These are phyloP conservation scores for Penicillium canariense DNA, from an alignment of 495 filamentous ascomycete genomes.

Conservation along the genomic window DNA sequence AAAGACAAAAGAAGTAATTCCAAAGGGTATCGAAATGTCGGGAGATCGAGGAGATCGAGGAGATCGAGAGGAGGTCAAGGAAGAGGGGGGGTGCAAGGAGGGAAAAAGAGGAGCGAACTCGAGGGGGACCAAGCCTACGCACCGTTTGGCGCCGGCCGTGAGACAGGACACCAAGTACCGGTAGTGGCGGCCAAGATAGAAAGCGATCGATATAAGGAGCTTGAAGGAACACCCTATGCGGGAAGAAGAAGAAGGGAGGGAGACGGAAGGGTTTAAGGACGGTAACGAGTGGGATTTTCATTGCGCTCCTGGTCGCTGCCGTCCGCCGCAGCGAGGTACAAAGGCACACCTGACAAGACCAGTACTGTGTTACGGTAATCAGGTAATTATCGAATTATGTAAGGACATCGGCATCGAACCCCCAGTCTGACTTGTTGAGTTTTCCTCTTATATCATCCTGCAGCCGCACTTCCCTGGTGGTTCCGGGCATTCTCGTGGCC, in stretches of 20 bases:
- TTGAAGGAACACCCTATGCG: slow-evolving; percentile 30
- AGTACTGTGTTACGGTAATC: neutral
- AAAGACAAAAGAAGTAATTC: slow-evolving; percentile 20
- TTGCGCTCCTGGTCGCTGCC: slow-evolving; percentile 19
- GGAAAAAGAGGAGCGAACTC: slow-evolving; percentile 22
- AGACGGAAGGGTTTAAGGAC: slow-evolving; percentile 29
- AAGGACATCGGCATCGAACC: too few species aligned
- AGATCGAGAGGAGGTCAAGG: neutral
- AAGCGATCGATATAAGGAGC: slow-evolving; percentile 40
- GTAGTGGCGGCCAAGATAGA: slow-evolving; percentile 53
- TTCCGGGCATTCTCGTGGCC: too few species aligned
- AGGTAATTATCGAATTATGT: too few species aligned
- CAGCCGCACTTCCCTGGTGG: too few species aligned
- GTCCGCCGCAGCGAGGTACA: slow-evolving; percentile 17
- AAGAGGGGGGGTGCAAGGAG: slow-evolving; percentile 20
- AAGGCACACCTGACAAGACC: slow-evolving; percentile 2
- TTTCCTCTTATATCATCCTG: too few species aligned
- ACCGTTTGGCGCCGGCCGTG: slow-evolving; percentile 56
- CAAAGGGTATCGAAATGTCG: slow-evolving; percentile 18
- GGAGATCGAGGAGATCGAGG: slow-evolving; percentile 1
- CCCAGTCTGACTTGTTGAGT: too few species aligned
- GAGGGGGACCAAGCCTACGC: slow-evolving; percentile 52
- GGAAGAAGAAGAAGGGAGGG: slow-evolving; percentile 15
- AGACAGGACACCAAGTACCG: slow-evolving; percentile 57
- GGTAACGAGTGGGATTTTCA: slow-evolving; percentile 28